A percentile compares a stretch with the other conserved stretches of the same genome.
Conservation (phyloP, 192 early-diverging fungal genomes). For the Spizellomyces punctatus region DNA sequence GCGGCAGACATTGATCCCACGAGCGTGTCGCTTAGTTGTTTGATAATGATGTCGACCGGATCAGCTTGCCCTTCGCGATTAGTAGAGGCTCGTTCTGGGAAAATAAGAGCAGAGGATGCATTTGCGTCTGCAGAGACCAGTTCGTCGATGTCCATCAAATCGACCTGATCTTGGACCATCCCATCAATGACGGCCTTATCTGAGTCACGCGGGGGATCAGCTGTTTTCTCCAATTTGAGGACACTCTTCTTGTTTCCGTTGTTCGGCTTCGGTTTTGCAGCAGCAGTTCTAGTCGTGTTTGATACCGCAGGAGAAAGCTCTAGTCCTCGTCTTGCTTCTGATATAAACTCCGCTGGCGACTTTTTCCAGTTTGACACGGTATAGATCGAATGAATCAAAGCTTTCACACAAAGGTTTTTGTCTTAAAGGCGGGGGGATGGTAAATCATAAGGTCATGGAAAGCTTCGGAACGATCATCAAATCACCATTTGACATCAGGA, state of each 20-base stretch:
- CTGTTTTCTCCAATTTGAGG: not conserved
- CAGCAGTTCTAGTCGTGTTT: no score
- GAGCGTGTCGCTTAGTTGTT: not conserved
- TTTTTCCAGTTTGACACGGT: constrained; percentile 11
- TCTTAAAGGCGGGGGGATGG: constrained; percentile 1
- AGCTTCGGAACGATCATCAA: no score
- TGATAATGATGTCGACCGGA: not conserved
- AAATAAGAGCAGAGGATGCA: not conserved
- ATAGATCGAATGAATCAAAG: constrained; percentile 19
- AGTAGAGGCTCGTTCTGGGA: not conserved
- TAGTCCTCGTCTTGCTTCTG: not conserved
- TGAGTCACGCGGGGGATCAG: no score
- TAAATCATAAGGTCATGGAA: not conserved
- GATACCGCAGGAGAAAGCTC: not conserved
- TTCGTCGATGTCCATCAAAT: not conserved
- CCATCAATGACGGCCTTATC: no score
- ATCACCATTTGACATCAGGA: constrained; percentile 29
- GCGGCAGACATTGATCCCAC: not conserved
- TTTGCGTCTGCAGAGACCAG: not conserved
- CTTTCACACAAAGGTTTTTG: constrained; percentile 35
- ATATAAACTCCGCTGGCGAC: not conserved
- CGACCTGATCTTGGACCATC: no score
- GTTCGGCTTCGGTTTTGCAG: no score
- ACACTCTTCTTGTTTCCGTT: not conserved
- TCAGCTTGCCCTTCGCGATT: not conserved